Conservation (phyloP, 179 eudicot genomes). For the Silene noctiflora region DNA sequence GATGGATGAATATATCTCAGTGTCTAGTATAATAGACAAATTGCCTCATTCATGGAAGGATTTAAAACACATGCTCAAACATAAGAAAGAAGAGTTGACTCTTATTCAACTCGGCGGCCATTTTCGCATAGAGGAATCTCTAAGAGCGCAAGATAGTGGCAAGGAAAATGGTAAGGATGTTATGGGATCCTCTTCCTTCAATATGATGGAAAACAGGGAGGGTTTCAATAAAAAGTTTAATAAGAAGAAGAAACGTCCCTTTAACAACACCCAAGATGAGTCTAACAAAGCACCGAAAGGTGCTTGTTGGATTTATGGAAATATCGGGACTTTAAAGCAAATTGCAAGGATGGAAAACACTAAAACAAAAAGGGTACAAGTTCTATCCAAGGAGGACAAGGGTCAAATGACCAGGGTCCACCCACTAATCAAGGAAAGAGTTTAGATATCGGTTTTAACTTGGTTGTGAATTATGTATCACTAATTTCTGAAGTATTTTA, state of each 20-base stretch:
- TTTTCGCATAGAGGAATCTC: neutral
- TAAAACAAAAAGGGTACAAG: neutral
- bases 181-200: neutral
- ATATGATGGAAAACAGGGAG: neutral
- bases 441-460: neutral
- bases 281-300: neutral
- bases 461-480: no score
- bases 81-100: neutral
- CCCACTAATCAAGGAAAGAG: neutral
- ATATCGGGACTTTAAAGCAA: neutral
- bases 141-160: neutral
- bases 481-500: neutral
- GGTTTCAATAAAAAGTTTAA: neutral
- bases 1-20: neutral
- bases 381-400: neutral
- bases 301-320: neutral
- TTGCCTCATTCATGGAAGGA: neutral
- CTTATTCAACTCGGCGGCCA: neutral
- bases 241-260: neutral
- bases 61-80: neutral
- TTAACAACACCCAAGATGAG: neutral
- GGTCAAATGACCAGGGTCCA: neutral
- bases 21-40: neutral
- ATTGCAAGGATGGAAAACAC: neutral
- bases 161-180: neutral